phyloP scores from a whole-genome alignment of 768 basidiomycete genomes.

The Saitozyma podzolica region DNA sequence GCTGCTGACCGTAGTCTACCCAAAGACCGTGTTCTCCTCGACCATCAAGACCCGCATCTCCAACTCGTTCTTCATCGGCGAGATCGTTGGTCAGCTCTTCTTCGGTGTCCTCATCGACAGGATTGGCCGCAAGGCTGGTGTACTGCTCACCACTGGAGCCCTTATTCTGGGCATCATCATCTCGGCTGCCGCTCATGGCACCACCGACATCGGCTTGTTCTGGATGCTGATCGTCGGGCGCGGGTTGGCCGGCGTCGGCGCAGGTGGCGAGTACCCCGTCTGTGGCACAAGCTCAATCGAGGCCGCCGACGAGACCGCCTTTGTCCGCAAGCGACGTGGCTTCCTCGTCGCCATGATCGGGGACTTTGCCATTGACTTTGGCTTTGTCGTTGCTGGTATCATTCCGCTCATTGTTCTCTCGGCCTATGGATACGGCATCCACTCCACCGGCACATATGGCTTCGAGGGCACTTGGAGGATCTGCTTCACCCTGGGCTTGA shows the following conservation, averaged over 20 bases:
- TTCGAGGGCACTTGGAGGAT: constrained; percentile 20
- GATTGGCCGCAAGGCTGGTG: constrained; percentile 72
- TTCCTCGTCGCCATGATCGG: background rate
- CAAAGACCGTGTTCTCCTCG: constrained; percentile 58
- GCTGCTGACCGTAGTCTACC: too few relatives aligned
- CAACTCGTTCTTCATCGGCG: constrained; percentile 71
- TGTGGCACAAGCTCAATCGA: constrained; percentile 69
- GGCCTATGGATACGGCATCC: background rate
- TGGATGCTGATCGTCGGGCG: constrained; percentile 57
- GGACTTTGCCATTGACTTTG: background rate
- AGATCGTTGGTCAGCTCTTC: constrained; percentile 44
- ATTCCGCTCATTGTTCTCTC: background rate
- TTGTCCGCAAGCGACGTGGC: background rate
- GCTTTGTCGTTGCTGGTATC: background rate
- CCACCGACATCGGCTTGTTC: constrained; percentile 53
- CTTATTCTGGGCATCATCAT: constrained; percentile 73
- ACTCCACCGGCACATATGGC: background rate
- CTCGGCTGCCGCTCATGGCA: constrained; percentile 68
- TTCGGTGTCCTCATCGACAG: constrained; percentile 71
- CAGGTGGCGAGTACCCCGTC: constrained; percentile 76
- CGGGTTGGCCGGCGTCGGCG: constrained; percentile 61
- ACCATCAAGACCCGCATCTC: constrained; percentile 67
- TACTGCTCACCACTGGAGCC: constrained; percentile 67
- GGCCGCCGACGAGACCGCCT: constrained; percentile 63
- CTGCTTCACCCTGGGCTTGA: constrained; percentile 62